Evolutionary conservation across 83 land plant genomes (phyloP), one percentile per base, ranked within the genome.

Genomic region (Larix sibirica): DNA sequence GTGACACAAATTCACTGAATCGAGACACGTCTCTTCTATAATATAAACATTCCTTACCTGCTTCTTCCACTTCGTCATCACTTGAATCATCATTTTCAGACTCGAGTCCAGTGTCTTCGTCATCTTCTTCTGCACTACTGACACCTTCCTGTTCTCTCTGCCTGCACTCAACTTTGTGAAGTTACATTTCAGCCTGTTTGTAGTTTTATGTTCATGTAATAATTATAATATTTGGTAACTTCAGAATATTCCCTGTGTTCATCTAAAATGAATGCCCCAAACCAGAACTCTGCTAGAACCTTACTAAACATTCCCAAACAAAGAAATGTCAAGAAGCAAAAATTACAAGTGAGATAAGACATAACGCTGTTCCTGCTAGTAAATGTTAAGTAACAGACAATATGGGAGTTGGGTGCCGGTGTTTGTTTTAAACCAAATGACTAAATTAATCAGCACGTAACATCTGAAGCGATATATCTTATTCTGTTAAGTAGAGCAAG

Each of bases 121-220:
- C 77, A 16, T 42, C 77, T 73, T 77, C 79, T 26, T 77, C 79
- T 28, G 28, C 61, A 26, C 79, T 77, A 58, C 79, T 54, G 12
- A 77, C 16, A 10, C 79, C 79, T 56, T 77, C 33, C 50, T 77
- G 61, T 54, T 77, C 79, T 26, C 79, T 77, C 33, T 77, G 36
- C 79, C 79, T 77, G 44, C 47, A 70, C 20, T 70, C 33, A 70
- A 70, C 18, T 3, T 18, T 17, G 40, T 70, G 8, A 40, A 70
- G 33, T 70, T 17, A 70, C 36, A 17, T 17, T 40, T 26, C 16
- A 31, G 17, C 14, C 31, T 6, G 10, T 44, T 44, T 28, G 50
- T 36, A 70, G 75, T 40, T 38, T 20, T 18, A 70, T 38, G 9
- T 44, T 44, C 50, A 44, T 44, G 50, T 44, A 44, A 6, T 44